Percentiles rank a stretch among this genome's conserved stretches.
These are phyloP conservation scores for Schwanniomyces occidentalis DNA, from an alignment of 805 yeast genomes.

Conservation along the genomic window DNA sequence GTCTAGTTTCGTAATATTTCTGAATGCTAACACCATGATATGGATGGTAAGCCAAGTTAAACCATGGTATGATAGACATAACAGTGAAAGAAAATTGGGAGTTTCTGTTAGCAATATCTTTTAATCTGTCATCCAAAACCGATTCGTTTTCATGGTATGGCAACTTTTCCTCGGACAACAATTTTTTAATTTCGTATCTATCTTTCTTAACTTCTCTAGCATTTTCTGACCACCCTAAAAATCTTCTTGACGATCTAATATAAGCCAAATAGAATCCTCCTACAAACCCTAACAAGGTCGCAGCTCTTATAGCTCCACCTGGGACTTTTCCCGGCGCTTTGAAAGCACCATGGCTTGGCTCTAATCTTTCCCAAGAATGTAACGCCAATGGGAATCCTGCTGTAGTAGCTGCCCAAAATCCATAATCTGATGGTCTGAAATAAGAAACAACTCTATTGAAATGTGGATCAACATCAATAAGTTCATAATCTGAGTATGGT, in stretches of 20 bases:
- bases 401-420: slow-evolving; percentile 44
- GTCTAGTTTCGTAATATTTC: slow-evolving; percentile 57
- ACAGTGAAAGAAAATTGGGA: slow-evolving; percentile 67
- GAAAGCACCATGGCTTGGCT: slow-evolving; percentile 42
- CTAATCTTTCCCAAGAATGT: slow-evolving; percentile 43
- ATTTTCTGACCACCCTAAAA: slow-evolving; percentile 79
- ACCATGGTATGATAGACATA: slow-evolving; percentile 72
- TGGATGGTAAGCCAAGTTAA: slow-evolving; percentile 78
- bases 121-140: slow-evolving; percentile 61
- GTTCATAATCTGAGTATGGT: slow-evolving; percentile 40
- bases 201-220: slow-evolving; percentile 68
- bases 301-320: slow-evolving; percentile 56
- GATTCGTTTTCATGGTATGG: slow-evolving; percentile 65
- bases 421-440: slow-evolving; percentile 68
- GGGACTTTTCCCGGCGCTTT: slow-evolving; percentile 53
- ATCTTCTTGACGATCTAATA: slow-evolving; percentile 64
- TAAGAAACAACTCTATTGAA: slow-evolving; percentile 70
- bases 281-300: slow-evolving; percentile 59
- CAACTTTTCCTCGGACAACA: slow-evolving; percentile 61
- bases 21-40: slow-evolving; percentile 75
- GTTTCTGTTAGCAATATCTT: slow-evolving; percentile 74
- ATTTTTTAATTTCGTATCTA: slow-evolving; percentile 68
- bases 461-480: slow-evolving; percentile 79
- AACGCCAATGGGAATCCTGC: slow-evolving; percentile 44
- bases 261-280: slow-evolving; percentile 80